Percentiles rank a stretch among this genome's conserved stretches.
Conservation (phyloP, 352 stramenopile genomes). For the Phytophthora ramorum region DNA sequence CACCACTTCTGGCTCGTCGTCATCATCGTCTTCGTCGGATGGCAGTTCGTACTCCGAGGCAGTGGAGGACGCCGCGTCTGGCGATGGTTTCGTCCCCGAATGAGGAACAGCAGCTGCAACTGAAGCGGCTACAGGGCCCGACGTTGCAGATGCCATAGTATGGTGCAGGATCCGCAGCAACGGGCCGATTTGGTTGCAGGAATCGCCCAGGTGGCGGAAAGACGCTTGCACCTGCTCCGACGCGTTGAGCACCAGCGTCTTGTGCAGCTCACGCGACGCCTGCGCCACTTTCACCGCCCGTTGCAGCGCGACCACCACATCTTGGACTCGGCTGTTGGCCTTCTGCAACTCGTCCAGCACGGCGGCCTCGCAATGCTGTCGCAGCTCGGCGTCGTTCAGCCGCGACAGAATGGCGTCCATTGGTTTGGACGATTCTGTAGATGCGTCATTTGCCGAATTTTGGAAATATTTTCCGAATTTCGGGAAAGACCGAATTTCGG, state of each 20-base stretch:
- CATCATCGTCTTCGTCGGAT: conserved; percentile 16
- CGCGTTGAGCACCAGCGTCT: conserved; percentile 24
- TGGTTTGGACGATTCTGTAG: background rate
- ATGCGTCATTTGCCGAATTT: background rate
- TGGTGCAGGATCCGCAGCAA: conserved; percentile 25
- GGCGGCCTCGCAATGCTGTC: conserved; percentile 22
- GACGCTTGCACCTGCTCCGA: conserved; percentile 21
- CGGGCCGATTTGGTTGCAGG: conserved; percentile 27
- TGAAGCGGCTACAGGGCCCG: background rate
- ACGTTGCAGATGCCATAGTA: conserved; percentile 9
- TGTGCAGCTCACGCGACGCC: conserved; percentile 30
- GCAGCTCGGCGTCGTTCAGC: conserved; percentile 24
- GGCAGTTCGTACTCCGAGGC: conserved; percentile 17
- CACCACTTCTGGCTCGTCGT: conserved; percentile 16
- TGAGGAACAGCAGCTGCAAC: background rate
- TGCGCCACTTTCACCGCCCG: conserved; percentile 21
- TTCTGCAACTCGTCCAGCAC: conserved; percentile 21
- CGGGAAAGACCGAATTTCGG: background rate
- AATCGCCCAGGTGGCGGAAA: conserved; percentile 25
- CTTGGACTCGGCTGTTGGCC: conserved; percentile 9
- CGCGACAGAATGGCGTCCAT: conserved; percentile 31
- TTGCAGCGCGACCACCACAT: conserved; percentile 19
- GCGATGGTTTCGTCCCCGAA: conserved; percentile 3
- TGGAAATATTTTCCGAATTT: background rate
- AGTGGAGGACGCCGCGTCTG: conserved; percentile 12